These are phyloP conservation scores for Amanita rubescens DNA, from an alignment of 768 basidiomycete genomes.

Conservation along the genomic window DNA sequence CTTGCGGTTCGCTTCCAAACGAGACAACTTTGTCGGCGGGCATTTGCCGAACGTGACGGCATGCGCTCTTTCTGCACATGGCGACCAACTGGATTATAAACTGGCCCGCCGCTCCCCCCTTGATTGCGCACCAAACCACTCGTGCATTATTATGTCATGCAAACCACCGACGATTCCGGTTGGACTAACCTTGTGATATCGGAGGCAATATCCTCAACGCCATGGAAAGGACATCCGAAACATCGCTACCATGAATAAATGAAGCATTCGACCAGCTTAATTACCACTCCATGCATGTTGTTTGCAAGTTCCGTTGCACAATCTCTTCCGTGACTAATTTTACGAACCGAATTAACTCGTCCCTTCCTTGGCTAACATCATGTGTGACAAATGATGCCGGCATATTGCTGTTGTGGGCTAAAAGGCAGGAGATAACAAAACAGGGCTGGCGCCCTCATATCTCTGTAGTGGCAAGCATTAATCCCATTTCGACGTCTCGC, in stretches of 20 bases:
- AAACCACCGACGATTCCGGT: background rate
- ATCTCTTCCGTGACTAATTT: no score
- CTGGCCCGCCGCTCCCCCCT: background rate
- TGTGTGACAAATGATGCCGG: background rate
- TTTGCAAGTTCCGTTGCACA: background rate
- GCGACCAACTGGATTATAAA: background rate
- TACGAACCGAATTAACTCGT: no score
- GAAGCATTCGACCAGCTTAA: background rate
- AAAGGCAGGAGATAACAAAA: slow-evolving; percentile 1
- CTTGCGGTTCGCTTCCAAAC: slow-evolving; percentile 2
- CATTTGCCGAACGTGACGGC: slow-evolving; percentile 7
- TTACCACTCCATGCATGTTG: background rate
- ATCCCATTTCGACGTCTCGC: background rate
- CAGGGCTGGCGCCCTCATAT: background rate
- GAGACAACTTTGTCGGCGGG: background rate
- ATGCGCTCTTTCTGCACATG: slow-evolving; percentile 3
- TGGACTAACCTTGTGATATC: slow-evolving; percentile 5
- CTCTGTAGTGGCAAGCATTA: background rate
- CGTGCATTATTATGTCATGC: background rate
- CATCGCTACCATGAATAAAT: background rate
- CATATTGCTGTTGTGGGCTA: background rate
- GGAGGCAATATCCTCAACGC: background rate
- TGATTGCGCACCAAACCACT: background rate
- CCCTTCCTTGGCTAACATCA: background rate
- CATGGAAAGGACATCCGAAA: background rate